These are phyloP conservation scores for Stephania japonica DNA, from an alignment of 164 flowering plant genomes.

Conservation along the genomic window DNA sequence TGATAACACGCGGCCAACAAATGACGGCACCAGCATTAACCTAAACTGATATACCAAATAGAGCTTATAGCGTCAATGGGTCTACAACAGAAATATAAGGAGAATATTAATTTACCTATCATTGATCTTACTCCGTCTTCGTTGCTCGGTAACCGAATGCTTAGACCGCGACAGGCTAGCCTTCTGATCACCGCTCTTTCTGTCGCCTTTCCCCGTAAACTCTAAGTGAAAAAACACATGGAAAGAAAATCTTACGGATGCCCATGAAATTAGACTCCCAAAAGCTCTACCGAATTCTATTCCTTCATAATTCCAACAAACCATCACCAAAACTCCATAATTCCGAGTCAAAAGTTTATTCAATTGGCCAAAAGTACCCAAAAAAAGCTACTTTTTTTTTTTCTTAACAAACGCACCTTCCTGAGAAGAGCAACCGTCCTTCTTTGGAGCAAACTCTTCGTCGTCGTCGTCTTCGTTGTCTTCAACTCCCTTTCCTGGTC, in stretches of 20 bases:
- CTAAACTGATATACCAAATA: not conserved
- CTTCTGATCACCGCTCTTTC: constrained; percentile 49
- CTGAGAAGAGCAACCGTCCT: constrained; percentile 55
- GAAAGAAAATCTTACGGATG: not conserved
- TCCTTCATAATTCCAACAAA: no score
- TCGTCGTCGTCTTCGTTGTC: constrained; percentile 69
- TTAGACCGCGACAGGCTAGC: constrained; percentile 66
- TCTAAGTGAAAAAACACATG: constrained; percentile 29
- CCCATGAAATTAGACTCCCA: not conserved
- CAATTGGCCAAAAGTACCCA: not conserved
- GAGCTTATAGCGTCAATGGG: not conserved
- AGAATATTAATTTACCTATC: constrained; percentile 54
- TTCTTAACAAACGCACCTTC: constrained; percentile 31
- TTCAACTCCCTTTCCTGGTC: constrained; percentile 39
- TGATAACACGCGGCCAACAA: not conserved
- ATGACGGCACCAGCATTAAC: not conserved
- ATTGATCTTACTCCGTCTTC: constrained; percentile 90
- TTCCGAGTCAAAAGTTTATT: not conserved
- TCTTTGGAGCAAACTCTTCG: constrained; percentile 42
- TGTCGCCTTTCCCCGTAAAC: constrained; percentile 28
- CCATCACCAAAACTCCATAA: not conserved
- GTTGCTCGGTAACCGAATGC: constrained; percentile 96
- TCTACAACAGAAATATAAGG: not conserved
- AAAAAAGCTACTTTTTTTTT: not conserved
- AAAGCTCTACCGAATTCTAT: not conserved